Conservation (phyloP, 345 rosid genomes). For the Melaleuca quinquenervia region DNA sequence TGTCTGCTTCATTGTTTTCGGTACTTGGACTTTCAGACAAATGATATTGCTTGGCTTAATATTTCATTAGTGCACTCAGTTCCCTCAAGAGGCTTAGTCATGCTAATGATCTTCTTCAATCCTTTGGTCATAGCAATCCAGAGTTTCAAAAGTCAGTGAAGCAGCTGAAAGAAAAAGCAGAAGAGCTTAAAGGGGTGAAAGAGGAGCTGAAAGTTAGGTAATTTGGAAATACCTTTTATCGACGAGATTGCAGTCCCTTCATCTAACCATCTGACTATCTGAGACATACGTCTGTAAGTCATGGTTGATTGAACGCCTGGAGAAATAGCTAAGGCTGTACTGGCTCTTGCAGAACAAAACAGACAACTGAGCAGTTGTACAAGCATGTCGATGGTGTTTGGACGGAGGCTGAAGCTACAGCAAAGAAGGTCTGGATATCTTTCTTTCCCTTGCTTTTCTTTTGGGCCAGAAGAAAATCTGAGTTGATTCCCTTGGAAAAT, state of each 20-base stretch:
- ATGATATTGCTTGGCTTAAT: not conserved
- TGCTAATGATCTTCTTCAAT: not conserved
- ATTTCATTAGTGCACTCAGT: not conserved
- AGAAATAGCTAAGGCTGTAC: slow-evolving; percentile 55
- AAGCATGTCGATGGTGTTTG: slow-evolving; percentile 78
- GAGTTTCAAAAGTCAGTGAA: slow-evolving; percentile 70
- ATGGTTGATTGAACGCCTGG: slow-evolving; percentile 5
- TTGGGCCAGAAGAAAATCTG: not conserved
- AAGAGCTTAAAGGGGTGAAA: slow-evolving; percentile 56
- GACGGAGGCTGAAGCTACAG: slow-evolving; percentile 88
- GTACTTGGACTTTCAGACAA: not conserved
- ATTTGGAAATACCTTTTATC: not conserved
- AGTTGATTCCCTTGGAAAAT: not conserved
- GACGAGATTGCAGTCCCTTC: slow-evolving; percentile 1
- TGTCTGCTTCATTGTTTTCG: not conserved
- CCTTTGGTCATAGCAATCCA: slow-evolving; percentile 39
- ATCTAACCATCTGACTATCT: slow-evolving; percentile 24
- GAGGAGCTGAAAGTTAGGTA: slow-evolving; percentile 78
- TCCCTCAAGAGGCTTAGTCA: not conserved
- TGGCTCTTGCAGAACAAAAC: slow-evolving; percentile 84
- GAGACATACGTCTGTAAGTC: slow-evolving; percentile 35
- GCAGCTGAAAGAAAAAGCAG: slow-evolving; percentile 67
- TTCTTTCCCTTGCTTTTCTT: not conserved
- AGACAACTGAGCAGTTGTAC: slow-evolving; percentile 82
- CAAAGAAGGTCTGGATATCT: slow-evolving; percentile 52